A percentile compares a stretch with the other conserved stretches of the same genome.
Evolutionary conservation across 1,139 yeast species (phyloP).

Genomic region (Pichia sorboxylosa): DNA sequence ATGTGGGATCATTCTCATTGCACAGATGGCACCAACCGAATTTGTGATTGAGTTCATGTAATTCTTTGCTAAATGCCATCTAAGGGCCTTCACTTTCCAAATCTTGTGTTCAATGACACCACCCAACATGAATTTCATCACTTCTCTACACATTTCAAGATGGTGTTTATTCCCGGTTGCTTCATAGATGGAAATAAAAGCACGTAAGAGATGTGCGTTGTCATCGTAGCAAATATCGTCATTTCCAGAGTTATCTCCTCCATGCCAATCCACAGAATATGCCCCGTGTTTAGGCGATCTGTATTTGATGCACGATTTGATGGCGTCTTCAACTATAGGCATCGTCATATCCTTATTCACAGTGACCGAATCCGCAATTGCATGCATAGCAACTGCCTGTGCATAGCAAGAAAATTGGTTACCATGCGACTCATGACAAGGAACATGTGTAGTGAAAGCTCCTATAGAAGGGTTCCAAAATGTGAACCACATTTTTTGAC

Average conservation of each 20-base stretch:
- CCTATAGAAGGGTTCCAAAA: slow-evolving; percentile 35
- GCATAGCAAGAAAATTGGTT: slow-evolving; percentile 58
- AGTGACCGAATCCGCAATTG: slow-evolving; percentile 56
- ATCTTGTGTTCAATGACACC: slow-evolving; percentile 26
- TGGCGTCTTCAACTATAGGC: slow-evolving; percentile 47
- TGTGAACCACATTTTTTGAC: slow-evolving; percentile 34
- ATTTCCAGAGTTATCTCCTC: slow-evolving; percentile 55
- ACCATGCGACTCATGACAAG: slow-evolving; percentile 46
- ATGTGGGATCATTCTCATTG: slow-evolving; percentile 40
- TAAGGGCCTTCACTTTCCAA: slow-evolving; percentile 47
- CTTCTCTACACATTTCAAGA: slow-evolving; percentile 47
- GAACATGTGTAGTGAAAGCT: slow-evolving; percentile 36
- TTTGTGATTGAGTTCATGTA: slow-evolving; percentile 61
- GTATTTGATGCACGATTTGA: slow-evolving; percentile 40
- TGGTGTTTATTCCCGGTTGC: slow-evolving; percentile 46
- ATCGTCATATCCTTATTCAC: slow-evolving; percentile 44
- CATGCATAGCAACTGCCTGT: slow-evolving; percentile 59
- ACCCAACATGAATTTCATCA: slow-evolving; percentile 52
- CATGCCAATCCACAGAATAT: slow-evolving; percentile 54
- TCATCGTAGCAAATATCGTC: slow-evolving; percentile 71
- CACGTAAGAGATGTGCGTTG: slow-evolving; percentile 65
- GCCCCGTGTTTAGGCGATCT: slow-evolving; percentile 53
- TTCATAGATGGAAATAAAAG: slow-evolving; percentile 56
- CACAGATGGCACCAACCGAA: slow-evolving; percentile 55
- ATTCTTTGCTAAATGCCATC: slow-evolving; percentile 53